phyloP scores from a whole-genome alignment of 176 grass and related monocot species.

The Oryza longistaminata region DNA sequence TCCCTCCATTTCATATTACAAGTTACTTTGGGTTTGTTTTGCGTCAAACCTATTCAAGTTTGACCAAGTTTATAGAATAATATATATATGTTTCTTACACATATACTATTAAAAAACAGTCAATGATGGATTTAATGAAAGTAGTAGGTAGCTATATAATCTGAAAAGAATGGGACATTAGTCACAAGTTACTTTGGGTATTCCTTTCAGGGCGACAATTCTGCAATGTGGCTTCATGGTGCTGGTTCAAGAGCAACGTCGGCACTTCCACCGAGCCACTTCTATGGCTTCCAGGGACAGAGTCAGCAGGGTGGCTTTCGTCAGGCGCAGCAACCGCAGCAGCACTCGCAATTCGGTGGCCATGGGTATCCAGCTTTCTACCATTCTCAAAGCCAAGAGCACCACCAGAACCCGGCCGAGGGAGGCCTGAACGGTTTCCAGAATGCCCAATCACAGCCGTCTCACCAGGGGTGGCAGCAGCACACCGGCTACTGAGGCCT shows the following conservation, averaged over 20 bases:
- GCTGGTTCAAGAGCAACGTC: slow-evolving; percentile 81
- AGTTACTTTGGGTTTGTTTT: too few relatives aligned
- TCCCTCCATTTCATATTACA: too few relatives aligned
- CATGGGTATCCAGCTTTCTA: slow-evolving; percentile 76
- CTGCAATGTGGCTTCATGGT: slow-evolving; percentile 87
- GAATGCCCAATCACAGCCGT: slow-evolving; percentile 39
- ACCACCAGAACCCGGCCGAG: slow-evolving; percentile 63
- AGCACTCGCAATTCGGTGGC: slow-evolving; percentile 64
- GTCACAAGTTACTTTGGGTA: not conserved
- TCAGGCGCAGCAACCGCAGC: slow-evolving; percentile 66
- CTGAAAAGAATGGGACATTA: not conserved
- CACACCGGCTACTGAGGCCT: slow-evolving; percentile 61
- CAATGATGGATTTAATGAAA: too few relatives aligned
- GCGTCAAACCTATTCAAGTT: too few relatives aligned
- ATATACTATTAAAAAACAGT: too few relatives aligned
- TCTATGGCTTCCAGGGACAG: slow-evolving; percentile 80
- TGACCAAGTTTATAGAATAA: too few relatives aligned
- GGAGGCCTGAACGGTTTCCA: slow-evolving; percentile 66
- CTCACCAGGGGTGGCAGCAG: slow-evolving; percentile 93
- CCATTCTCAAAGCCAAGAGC: slow-evolving; percentile 79
- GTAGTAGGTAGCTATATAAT: too few relatives aligned
- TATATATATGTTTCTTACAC: too few relatives aligned
- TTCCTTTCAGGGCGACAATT: slow-evolving; percentile 66
- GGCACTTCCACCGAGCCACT: slow-evolving; percentile 56
- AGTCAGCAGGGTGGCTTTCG: slow-evolving; percentile 73